These are phyloP conservation scores for Diddensiella transvaalensis DNA, from an alignment of 805 yeast genomes.

Conservation along the genomic window DNA sequence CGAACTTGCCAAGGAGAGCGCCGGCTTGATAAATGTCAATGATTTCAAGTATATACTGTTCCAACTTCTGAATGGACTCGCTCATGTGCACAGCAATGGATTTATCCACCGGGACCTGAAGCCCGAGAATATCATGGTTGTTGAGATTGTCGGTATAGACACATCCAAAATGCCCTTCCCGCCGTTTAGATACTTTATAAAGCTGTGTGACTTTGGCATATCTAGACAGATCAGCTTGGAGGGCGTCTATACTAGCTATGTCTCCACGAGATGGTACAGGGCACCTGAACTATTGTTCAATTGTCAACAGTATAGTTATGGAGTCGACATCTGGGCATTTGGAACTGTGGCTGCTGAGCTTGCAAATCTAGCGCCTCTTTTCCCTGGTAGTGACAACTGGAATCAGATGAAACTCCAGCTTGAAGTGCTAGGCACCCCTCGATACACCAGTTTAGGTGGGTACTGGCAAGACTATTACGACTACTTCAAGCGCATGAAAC, in stretches of 20 bases:
- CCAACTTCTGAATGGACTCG: conserved; percentile 72
- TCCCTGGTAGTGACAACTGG: conserved; percentile 76
- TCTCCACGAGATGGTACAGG: conserved; percentile 94
- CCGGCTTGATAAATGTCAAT: not conserved
- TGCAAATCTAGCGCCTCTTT: conserved; percentile 69
- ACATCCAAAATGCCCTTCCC: conserved; percentile 20
- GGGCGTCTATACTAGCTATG: conserved; percentile 70
- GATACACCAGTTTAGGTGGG: conserved; percentile 26
- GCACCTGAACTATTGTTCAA: conserved; percentile 89
- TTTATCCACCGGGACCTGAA: conserved; percentile 88
- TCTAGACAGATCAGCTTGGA: conserved; percentile 70
- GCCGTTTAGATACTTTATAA: conserved; percentile 51
- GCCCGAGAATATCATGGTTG: conserved; percentile 85
- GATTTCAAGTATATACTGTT: conserved; percentile 43
- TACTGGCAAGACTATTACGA: conserved; percentile 16
- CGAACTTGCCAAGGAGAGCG: conserved; percentile 31
- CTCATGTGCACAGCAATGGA: conserved; percentile 69
- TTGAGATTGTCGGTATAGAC: conserved; percentile 40
- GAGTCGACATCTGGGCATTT: conserved; percentile 90
- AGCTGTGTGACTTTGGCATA: conserved; percentile 93
- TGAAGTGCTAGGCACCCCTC: conserved; percentile 72
- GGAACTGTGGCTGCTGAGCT: conserved; percentile 89
- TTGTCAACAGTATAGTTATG: conserved; percentile 70
- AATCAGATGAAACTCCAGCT: conserved; percentile 75
- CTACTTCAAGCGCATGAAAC: not conserved